Percentiles rank a stretch among this genome's conserved stretches.
phyloP scores from a whole-genome alignment of 2,329 filamentous ascomycete genomes.

The Scopulariopsis brevicaulis region DNA sequence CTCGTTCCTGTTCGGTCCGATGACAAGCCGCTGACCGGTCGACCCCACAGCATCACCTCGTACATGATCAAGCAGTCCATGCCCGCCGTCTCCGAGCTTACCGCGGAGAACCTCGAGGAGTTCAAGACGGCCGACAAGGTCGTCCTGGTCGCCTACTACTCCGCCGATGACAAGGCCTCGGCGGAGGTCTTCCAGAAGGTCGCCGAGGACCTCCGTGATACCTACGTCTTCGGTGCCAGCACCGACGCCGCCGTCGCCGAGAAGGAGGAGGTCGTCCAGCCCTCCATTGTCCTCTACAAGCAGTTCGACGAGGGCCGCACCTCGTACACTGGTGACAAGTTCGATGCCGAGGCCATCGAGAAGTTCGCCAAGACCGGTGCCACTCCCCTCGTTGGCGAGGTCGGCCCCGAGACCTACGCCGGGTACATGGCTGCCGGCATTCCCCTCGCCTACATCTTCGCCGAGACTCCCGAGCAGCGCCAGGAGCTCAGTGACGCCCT shows the following conservation, averaged over 20 bases:
- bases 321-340: slow-evolving; percentile 61
- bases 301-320: slow-evolving; percentile 94
- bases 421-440: slow-evolving; percentile 88
- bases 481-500: slow-evolving; percentile 63
- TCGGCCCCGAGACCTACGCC: slow-evolving; percentile 93
- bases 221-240: slow-evolving; percentile 83
- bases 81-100: slow-evolving; percentile 77
- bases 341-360: slow-evolving; percentile 69
- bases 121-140: slow-evolving; percentile 99
- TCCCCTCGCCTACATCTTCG: slow-evolving; percentile 95
- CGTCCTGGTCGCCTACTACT: slow-evolving; percentile 82
- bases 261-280: slow-evolving; percentile 79
- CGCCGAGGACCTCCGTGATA: slow-evolving; percentile 71
- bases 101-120: slow-evolving; percentile 74
- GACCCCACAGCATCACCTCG: slow-evolving; percentile 44
- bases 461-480: slow-evolving; percentile 85
- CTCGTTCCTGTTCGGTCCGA: neutral
- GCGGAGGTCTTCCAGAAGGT: slow-evolving; percentile 72
- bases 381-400: slow-evolving; percentile 86
- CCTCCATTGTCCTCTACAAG: slow-evolving; percentile 91
- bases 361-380: slow-evolving; percentile 75
- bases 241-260: slow-evolving; percentile 76
- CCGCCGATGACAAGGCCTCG: slow-evolving; percentile 67
- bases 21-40: neutral
- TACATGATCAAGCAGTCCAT: slow-evolving; percentile 99